phyloP scores from a whole-genome alignment of 768 basidiomycete genomes.

The Tylopilus plumbeoviolaceoides region DNA sequence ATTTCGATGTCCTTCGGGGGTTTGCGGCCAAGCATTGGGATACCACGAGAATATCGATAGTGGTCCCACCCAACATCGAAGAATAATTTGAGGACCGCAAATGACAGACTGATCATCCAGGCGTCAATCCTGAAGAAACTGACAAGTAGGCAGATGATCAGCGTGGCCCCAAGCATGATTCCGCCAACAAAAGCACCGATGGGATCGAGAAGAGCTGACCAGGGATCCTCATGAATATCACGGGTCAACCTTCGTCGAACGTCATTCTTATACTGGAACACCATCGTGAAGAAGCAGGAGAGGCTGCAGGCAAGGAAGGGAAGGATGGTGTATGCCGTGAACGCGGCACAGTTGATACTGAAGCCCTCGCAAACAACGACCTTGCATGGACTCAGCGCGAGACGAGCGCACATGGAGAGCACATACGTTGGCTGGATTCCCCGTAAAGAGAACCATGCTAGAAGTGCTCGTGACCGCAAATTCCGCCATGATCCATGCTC shows the following conservation, averaged over 20 bases:
- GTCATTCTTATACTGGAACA: conserved; percentile 53
- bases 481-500: no score
- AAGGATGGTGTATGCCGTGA: conserved; percentile 78
- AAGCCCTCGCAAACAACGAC: conserved; percentile 64
- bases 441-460: no score
- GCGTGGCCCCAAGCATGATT: conserved; percentile 57
- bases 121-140: conserved; percentile 76
- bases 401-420: no score
- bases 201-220: conserved; percentile 67
- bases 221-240: conserved; percentile 42
- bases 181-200: conserved; percentile 72
- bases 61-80: conserved; percentile 64
- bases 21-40: conserved; percentile 16
- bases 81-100: conserved; percentile 65
- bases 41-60: conserved; percentile 37
- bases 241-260: conserved; percentile 46
- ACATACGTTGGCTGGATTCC: no score
- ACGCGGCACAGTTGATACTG: conserved; percentile 54
- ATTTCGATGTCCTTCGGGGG: no score
- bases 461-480: no score
- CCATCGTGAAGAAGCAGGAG: conserved; percentile 57
- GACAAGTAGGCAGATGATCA: conserved; percentile 71
- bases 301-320: conserved; percentile 69
- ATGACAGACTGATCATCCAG: conserved; percentile 82
- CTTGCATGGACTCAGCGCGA: conserved; percentile 4